Evolutionary conservation across 129 eudicot genomes (phyloP).

Genomic region (Rutidosis leptorrhynchoides): DNA sequence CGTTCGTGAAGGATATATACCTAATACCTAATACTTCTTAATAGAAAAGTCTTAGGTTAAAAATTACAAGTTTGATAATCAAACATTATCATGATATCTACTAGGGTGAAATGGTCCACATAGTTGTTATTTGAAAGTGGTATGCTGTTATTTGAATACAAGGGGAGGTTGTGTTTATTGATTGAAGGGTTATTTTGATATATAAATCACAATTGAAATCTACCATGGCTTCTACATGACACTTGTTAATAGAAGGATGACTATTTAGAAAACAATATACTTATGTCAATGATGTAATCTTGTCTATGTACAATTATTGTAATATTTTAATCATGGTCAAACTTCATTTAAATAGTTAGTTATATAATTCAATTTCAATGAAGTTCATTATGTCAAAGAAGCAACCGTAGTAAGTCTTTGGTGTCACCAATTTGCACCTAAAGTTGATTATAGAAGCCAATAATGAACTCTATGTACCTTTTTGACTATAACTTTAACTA

Average conservation of each 20-base stretch:
- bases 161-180: not conserved
- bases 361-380: constrained; percentile 21
- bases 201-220: constrained; percentile 6
- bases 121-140: not conserved
- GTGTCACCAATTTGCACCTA: not conserved
- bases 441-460: no score
- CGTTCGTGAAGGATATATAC: not conserved
- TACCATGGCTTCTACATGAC: constrained; percentile 21
- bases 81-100: no score
- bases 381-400: constrained; percentile 26
- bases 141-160: not conserved
- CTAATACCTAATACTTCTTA: no score
- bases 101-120: no score
- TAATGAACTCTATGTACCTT: not conserved
- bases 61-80: no score
- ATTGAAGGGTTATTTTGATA: no score
- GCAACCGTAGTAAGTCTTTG: constrained; percentile 19
- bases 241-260: constrained; percentile 26
- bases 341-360: not conserved
- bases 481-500: not conserved
- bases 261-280: constrained; percentile 11
- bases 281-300: constrained; percentile 24
- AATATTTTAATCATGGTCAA: constrained; percentile 16
- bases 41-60: no score
- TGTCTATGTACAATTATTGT: constrained; percentile 14